phyloP scores from a whole-genome alignment of 208 protist species.

The Leishmania tropica region DNA sequence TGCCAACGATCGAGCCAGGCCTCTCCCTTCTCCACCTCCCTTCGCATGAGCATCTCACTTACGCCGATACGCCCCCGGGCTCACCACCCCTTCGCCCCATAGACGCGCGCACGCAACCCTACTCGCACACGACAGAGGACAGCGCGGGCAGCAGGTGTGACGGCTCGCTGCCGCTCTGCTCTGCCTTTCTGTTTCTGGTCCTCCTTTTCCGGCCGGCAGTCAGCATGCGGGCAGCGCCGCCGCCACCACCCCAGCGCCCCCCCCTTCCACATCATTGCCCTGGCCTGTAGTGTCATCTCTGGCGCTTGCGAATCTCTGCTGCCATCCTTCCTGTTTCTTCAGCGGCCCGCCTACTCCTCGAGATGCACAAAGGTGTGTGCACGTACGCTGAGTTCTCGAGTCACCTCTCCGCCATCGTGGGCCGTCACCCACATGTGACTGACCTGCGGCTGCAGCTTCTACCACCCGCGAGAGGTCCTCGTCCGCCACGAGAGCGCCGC shows the following conservation, averaged over 20 bases:
- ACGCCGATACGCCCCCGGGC: not conserved
- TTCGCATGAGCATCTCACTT: not conserved
- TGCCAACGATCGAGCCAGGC: no score
- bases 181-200: not conserved
- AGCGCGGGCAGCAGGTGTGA: not conserved
- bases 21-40: not conserved
- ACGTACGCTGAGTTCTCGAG: constrained; percentile 6
- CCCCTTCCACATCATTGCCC: no score
- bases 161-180: not conserved
- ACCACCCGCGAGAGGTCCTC: not conserved
- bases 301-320: not conserved
- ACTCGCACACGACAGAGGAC: not conserved
- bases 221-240: not conserved
- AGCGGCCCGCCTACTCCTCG: not conserved
- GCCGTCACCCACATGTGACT: constrained; percentile 5
- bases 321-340: not conserved
- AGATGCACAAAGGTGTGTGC: constrained; percentile 14
- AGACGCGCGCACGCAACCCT: not conserved
- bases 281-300: not conserved
- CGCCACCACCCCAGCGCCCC: not conserved
- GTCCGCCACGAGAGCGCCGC: not conserved
- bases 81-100: not conserved
- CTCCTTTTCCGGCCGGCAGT: not conserved
- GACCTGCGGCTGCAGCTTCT: constrained; percentile 16
- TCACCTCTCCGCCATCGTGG: constrained; percentile 5